These are phyloP conservation scores for Trichoderma asperellum DNA, from an alignment of 2,329 filamentous ascomycete species.

Conservation along the genomic window DNA sequence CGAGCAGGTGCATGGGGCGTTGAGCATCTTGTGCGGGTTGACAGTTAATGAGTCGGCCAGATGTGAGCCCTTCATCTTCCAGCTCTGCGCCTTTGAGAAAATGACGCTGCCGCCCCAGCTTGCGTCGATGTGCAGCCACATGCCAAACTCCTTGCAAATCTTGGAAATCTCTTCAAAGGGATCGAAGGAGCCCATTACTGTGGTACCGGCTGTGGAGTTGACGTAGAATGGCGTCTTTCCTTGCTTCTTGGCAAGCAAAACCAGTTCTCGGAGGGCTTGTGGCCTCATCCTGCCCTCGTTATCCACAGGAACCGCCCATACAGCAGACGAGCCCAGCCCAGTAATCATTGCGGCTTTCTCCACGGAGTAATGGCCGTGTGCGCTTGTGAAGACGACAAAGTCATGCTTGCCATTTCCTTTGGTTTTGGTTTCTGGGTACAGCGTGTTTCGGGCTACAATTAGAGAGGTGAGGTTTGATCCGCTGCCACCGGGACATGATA, in stretches of 20 bases:
- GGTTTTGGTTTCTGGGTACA: slow-evolving; percentile 78
- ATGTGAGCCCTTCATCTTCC: slow-evolving; percentile 70
- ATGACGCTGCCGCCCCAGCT: slow-evolving; percentile 86
- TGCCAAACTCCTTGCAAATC: slow-evolving; percentile 69
- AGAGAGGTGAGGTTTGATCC: slow-evolving; percentile 85
- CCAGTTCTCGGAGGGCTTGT: slow-evolving; percentile 62
- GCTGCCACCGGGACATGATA: slow-evolving; percentile 80
- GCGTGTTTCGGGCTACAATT: slow-evolving; percentile 82
- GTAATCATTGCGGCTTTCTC: slow-evolving; percentile 93
- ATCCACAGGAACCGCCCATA: slow-evolving; percentile 77
- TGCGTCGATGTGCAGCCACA: slow-evolving; percentile 94
- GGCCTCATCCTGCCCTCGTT: slow-evolving; percentile 71
- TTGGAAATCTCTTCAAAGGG: slow-evolving; percentile 71
- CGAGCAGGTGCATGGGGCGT: slow-evolving; percentile 85
- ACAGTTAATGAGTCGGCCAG: slow-evolving; percentile 82
- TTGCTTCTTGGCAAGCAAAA: slow-evolving; percentile 63
- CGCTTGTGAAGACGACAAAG: slow-evolving; percentile 86
- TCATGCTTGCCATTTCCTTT: slow-evolving; percentile 66
- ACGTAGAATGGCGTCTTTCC: slow-evolving; percentile 90
- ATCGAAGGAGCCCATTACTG: slow-evolving; percentile 88
- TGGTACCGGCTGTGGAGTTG: slow-evolving; percentile 94
- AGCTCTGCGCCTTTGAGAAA: slow-evolving; percentile 68
- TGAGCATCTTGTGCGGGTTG: slow-evolving; percentile 98
- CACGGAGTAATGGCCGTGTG: slow-evolving; percentile 90
- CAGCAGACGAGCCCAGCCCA: slow-evolving; percentile 76